Evolutionary conservation across 257 asterid species (phyloP), one percentile per base, ranked within the genome.

Genomic region (Plantago major): DNA sequence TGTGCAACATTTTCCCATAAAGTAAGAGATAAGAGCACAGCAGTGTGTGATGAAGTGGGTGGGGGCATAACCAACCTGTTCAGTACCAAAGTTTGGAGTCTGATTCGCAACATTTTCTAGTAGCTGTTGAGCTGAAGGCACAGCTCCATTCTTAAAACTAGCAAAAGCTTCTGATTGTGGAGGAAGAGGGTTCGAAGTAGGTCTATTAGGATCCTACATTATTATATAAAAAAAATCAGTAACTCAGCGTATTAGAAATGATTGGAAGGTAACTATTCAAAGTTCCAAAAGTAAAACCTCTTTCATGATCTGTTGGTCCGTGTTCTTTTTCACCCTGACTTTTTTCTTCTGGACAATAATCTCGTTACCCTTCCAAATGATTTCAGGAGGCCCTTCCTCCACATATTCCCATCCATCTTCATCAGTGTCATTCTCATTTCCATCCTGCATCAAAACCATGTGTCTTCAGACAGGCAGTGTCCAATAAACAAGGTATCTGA

Each of bases 51-150:
- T 19, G 43, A 50, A 42, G 30, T 3, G 51, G 33, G 40, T 53
- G 38, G 62, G 44, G 50, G 60, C 62, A 53, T 64, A 10, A 65
- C 30, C 67, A 53, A 86, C 99, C 90, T 81, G 97, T 79, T 92
- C 97, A 26, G 99, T 92, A 61, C 99, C 99, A 69, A 92, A 92
- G 69, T 92, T 92, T 5, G 99, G 99, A 82, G 89, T 85, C 75
- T 92, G 96, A 49, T 82, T 87, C 51, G 96, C 97, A 70, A 89
- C 94, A 78, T 77, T 78, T 63, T 86, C 84, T 76, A 92, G 75
- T 60, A 92, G 71, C 78, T 87, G 84, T 76, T 84, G 88, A 60
- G 97, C 99, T 56, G 99, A 86, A 69, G 81, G 79, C 55, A n/a
- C 16, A 44, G 90, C 62, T 42, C 73, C 77, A 74, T 69, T 78